These are phyloP conservation scores for Arthrobotrys entomopaga DNA, from an alignment of 2,329 filamentous ascomycete genomes.

Conservation along the genomic window DNA sequence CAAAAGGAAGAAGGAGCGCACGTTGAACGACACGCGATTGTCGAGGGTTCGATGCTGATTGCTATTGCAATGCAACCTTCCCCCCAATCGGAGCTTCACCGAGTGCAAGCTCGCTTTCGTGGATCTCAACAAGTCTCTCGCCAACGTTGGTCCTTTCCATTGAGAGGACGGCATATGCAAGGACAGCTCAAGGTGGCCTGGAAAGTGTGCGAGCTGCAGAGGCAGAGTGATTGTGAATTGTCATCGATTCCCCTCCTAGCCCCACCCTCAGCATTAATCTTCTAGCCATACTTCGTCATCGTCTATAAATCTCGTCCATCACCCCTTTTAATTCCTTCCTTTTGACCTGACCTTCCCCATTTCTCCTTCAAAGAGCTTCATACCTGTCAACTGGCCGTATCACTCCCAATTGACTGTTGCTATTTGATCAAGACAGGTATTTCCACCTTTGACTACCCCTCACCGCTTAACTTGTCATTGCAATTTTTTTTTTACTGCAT, in stretches of 20 bases:
- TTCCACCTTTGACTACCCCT: not conserved
- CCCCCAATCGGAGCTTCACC: not conserved
- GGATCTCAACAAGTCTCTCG: not conserved
- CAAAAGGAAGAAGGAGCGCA: too few relatives aligned
- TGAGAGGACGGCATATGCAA: not conserved
- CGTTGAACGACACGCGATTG: too few relatives aligned
- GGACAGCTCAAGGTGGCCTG: conserved; percentile 8
- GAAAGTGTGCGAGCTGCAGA: conserved; percentile 37
- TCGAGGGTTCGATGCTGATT: not conserved
- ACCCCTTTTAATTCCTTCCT: conserved; percentile 1
- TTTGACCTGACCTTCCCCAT: conserved; percentile 3
- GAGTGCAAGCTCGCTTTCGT: not conserved
- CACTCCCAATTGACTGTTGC: conserved; percentile 6
- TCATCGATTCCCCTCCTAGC: conserved; percentile 24
- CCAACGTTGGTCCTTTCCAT: conserved; percentile 4
- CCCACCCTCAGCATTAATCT: conserved; percentile 4
- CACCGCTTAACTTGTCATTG: too few relatives aligned
- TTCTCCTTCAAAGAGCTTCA: conserved; percentile 7
- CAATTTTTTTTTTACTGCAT: too few relatives aligned
- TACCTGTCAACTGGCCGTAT: conserved; percentile 28
- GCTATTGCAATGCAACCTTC: conserved; percentile 8
- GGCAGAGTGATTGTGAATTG: conserved; percentile 42
- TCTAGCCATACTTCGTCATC: conserved; percentile 11
- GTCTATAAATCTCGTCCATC: conserved; percentile 9
- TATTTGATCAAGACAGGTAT: conserved; percentile 33